Evolutionary conservation across 306 rosid species (phyloP), one percentile per base, ranked within the genome.

Genomic region (Aeschynomene evenia): DNA sequence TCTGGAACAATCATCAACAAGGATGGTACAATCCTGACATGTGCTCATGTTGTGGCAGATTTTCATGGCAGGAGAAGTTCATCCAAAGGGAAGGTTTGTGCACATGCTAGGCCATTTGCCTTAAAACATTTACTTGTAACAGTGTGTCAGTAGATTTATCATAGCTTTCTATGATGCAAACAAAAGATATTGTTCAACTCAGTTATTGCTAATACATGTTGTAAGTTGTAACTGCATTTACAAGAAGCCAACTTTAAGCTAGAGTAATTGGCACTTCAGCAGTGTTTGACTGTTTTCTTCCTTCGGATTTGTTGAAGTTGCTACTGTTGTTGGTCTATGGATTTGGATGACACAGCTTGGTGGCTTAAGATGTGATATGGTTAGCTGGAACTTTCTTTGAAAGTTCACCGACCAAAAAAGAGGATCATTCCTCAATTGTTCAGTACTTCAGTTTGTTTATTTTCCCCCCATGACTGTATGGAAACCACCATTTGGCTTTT

Each of bases 11-110:
- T 94, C 50, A 91, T 94, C 57, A 57, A 85, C 66, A 33, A 82
- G 81, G 88, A 94, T 70, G 98, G 98, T 51, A 90, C 96, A 33
- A 88, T 90, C 61, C 79, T 94, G 83, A 94, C 98, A 20, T 87
- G 92, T 79, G 98, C 97, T 40, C 98, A 91, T 82, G 85, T 82
- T 71, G 92, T 94, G 70, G 79, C 80, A 37, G 83, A 81, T 84
- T 82, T 82, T 79, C 85, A 82, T 2, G 95, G 95, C 48, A 8
- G 40, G 10, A 70, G 78, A 77, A 64, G 82, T 79, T 74, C 79
- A 22, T 9, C 85, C 24, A 94, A 88, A 49, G 87, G 92, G 77
- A 88, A 87, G 97, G 99, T 89, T 57, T 68, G 97, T 65, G 56
- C 37, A 64, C 56, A 5, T 15, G 72, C 11, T 42, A 13, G 45